Evolutionary conservation across 202 grass and related monocot species (phyloP).

Genomic region (Musa balbisiana): DNA sequence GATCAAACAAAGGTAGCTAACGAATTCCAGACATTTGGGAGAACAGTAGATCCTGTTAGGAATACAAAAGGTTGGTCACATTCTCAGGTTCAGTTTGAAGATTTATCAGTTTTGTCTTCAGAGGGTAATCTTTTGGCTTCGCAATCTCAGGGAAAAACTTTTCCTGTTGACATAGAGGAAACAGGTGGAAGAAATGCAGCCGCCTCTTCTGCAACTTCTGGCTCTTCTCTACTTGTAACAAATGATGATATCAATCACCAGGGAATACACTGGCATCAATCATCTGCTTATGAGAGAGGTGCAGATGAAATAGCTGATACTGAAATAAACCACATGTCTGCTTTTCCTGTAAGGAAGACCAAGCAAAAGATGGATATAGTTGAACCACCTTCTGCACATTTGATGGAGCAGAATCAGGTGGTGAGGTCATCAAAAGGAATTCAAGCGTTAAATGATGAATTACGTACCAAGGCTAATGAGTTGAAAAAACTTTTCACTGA

Average conservation of each 20-base stretch:
- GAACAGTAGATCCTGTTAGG: slow-evolving; percentile 32
- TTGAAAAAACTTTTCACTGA: slow-evolving; percentile 92
- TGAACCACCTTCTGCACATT: background rate
- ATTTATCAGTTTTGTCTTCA: slow-evolving; percentile 33
- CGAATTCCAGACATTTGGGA: slow-evolving; percentile 29
- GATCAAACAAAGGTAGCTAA: slow-evolving; percentile 10
- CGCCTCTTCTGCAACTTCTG: slow-evolving; percentile 24
- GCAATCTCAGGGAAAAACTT: slow-evolving; percentile 32
- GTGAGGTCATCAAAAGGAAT: slow-evolving; percentile 46
- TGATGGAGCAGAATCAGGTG: slow-evolving; percentile 31
- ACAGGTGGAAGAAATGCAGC: slow-evolving; percentile 23
- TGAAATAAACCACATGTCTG: slow-evolving; percentile 27
- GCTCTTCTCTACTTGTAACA: slow-evolving; percentile 13
- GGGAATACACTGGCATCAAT: slow-evolving; percentile 21
- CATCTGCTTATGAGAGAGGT: slow-evolving; percentile 13
- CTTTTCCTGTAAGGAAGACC: slow-evolving; percentile 5
- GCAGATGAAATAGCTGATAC: slow-evolving; percentile 7
- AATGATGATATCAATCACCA: slow-evolving; percentile 34
- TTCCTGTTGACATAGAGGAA: slow-evolving; percentile 32
- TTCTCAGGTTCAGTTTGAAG: slow-evolving; percentile 27
- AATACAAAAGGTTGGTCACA: slow-evolving; percentile 35
- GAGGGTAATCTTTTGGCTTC: slow-evolving; percentile 34
- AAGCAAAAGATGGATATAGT: slow-evolving; percentile 3
- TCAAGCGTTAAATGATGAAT: slow-evolving; percentile 65
- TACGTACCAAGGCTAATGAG: slow-evolving; percentile 83